Percentiles rank a stretch among this genome's conserved stretches.
Conservation (phyloP, 1,139 yeast species). For the Schizosaccharomyces versatilis region DNA sequence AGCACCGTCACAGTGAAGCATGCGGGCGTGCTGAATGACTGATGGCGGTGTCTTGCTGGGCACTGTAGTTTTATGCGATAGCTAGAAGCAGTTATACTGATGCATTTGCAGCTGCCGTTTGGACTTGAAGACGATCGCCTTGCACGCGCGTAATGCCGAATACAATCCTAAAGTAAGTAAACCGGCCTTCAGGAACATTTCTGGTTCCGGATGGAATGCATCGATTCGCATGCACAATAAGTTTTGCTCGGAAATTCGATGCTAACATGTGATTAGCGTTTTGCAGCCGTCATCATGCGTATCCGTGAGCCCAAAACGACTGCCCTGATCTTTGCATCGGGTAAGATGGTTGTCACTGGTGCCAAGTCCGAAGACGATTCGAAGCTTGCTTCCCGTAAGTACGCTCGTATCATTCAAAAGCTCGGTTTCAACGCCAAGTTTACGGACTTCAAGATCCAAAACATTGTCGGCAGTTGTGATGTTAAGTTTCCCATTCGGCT, state of each 20-base stretch:
- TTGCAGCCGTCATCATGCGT: conserved; percentile 98
- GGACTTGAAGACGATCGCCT: conserved; percentile 87
- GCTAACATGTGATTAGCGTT: conserved; percentile 31
- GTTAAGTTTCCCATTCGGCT: conserved; percentile 92
- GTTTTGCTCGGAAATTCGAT: conserved; percentile 4
- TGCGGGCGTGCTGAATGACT: no score
- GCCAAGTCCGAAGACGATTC: conserved; percentile 97
- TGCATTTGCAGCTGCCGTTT: conserved; percentile 38
- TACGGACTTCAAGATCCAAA: conserved; percentile 91
- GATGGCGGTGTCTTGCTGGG: no score
- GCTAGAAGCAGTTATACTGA: background rate
- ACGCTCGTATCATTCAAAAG: conserved; percentile 93
- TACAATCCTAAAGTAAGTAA: conserved; percentile 54
- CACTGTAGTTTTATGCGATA: background rate
- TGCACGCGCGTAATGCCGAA: conserved; percentile 97
- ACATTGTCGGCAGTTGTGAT: conserved; percentile 91
- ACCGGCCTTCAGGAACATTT: background rate
- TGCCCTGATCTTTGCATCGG: conserved; percentile 91
- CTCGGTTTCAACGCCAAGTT: conserved; percentile 81
- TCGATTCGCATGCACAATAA: conserved; percentile 1
- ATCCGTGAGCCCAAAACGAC: conserved; percentile 97
- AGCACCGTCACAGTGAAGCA: no score
- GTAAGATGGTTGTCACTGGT: conserved; percentile 99
- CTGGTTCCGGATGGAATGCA: background rate
- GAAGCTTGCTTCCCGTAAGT: conserved; percentile 85